A percentile compares a stretch with the other conserved stretches of the same genome.
These are phyloP conservation scores for Melampsora americana DNA, from an alignment of 1,284 basidiomycete species.

Conservation along the genomic window DNA sequence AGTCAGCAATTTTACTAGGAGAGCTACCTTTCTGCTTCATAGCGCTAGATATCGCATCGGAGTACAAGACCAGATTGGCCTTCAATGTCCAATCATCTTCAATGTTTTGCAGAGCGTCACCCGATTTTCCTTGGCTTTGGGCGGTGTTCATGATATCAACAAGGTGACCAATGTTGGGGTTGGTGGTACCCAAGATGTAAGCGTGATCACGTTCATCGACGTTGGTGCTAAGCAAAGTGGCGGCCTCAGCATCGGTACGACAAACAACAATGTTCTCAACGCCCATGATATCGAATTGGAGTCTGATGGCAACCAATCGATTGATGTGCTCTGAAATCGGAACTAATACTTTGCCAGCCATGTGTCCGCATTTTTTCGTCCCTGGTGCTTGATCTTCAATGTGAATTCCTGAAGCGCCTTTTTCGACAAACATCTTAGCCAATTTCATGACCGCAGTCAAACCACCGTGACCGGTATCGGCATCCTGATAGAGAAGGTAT, in stretches of 20 bases:
- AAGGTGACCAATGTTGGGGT: constrained; percentile 61
- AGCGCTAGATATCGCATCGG: constrained; percentile 35
- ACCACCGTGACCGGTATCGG: constrained; percentile 71
- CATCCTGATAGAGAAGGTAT: constrained; percentile 47
- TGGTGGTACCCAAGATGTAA: constrained; percentile 72
- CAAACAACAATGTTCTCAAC: constrained; percentile 84
- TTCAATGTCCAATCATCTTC: constrained; percentile 74
- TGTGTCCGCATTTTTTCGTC: constrained; percentile 88
- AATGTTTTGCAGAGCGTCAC: constrained; percentile 68
- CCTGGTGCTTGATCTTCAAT: constrained; percentile 89
- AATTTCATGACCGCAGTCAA: constrained; percentile 95
- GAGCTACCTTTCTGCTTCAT: constrained; percentile 47
- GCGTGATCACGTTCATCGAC: constrained; percentile 70
- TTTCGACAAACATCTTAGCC: constrained; percentile 85
- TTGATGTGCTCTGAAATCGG: constrained; percentile 80
- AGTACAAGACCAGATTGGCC: constrained; percentile 62
- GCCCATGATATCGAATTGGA: constrained; percentile 82
- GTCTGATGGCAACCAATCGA: constrained; percentile 74
- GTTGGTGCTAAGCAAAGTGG: constrained; percentile 76
- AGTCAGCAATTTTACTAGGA: constrained; percentile 46
- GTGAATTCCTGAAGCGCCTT: constrained; percentile 82
- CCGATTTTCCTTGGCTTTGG: constrained; percentile 66
- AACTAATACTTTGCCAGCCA: constrained; percentile 88
- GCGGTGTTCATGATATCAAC: constrained; percentile 72
- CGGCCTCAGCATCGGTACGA: constrained; percentile 87